These are phyloP conservation scores for Hymenoscyphus linearis DNA, from an alignment of 2,329 filamentous ascomycete species.

Conservation along the genomic window DNA sequence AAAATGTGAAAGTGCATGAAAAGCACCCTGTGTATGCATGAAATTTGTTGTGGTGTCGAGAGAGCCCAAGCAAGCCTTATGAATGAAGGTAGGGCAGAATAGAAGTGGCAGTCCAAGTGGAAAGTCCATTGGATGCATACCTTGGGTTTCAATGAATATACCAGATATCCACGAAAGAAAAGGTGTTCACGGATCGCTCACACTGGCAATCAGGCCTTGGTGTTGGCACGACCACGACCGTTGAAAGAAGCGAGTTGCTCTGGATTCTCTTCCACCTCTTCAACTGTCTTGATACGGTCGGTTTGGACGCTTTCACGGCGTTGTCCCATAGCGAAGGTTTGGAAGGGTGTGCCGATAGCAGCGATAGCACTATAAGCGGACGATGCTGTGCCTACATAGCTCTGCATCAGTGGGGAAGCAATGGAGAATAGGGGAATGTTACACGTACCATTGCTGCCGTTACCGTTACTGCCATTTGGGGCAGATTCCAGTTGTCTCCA, in stretches of 20 bases:
- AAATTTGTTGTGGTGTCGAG: neutral
- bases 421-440: neutral
- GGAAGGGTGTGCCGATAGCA: neutral
- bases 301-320: neutral
- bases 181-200: neutral
- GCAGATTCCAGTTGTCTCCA: constrained; percentile 10
- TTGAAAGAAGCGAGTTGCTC: neutral
- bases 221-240: neutral
- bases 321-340: neutral
- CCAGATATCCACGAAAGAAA: neutral
- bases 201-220: neutral
- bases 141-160: neutral
- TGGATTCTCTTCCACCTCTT: constrained; percentile 2
- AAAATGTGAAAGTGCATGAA: neutral
- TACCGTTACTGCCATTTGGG: neutral
- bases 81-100: neutral
- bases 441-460: neutral
- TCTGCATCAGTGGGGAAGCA: neutral
- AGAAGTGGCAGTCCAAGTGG: neutral
- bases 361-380: constrained; percentile 1
- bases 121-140: neutral
- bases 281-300: neutral
- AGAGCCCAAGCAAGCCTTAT: neutral
- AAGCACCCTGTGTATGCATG: neutral
- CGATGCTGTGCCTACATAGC: neutral